Percentiles rank a stretch among this genome's conserved stretches.
These are phyloP conservation scores for Alopecurus myosuroides DNA, from an alignment of 176 grass and related monocot species.

Conservation along the genomic window DNA sequence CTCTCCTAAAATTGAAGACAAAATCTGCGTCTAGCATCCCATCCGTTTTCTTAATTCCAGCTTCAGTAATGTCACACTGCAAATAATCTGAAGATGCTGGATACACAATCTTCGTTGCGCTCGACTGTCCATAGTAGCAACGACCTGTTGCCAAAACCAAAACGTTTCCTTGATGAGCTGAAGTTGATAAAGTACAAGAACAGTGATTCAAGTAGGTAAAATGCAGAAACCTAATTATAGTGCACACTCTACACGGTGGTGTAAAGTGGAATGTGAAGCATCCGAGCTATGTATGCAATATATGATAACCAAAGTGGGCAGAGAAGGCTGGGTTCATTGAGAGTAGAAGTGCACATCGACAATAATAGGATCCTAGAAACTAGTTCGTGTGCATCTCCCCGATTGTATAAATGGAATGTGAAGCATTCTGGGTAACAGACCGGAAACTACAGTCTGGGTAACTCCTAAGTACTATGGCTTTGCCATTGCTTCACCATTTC, in stretches of 20 bases:
- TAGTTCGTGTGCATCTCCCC: no score
- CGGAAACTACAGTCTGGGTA: no score
- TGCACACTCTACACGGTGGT: not conserved
- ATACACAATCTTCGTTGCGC: not conserved
- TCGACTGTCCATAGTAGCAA: not conserved
- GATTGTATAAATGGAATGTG: no score
- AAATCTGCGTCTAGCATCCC: not conserved
- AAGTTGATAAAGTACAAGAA: not conserved
- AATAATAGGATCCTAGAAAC: not conserved
- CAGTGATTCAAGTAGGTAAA: not conserved
- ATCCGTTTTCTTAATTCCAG: not conserved
- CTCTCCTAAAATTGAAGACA: not conserved
- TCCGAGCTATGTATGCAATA: not conserved
- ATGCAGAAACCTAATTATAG: not conserved
- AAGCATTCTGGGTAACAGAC: no score
- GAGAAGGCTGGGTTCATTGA: not conserved
- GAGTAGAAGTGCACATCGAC: not conserved
- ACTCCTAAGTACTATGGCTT: no score
- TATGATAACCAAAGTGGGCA: not conserved
- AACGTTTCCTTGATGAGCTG: not conserved
- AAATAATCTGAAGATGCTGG: not conserved
- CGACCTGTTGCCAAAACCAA: not conserved
- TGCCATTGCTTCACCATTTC: no score
- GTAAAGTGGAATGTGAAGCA: not conserved
- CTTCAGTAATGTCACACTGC: not conserved